Percentiles rank a stretch among this genome's conserved stretches.
phyloP scores from a whole-genome alignment of 2,329 filamentous ascomycete species.

The Ascochyta koolunga region DNA sequence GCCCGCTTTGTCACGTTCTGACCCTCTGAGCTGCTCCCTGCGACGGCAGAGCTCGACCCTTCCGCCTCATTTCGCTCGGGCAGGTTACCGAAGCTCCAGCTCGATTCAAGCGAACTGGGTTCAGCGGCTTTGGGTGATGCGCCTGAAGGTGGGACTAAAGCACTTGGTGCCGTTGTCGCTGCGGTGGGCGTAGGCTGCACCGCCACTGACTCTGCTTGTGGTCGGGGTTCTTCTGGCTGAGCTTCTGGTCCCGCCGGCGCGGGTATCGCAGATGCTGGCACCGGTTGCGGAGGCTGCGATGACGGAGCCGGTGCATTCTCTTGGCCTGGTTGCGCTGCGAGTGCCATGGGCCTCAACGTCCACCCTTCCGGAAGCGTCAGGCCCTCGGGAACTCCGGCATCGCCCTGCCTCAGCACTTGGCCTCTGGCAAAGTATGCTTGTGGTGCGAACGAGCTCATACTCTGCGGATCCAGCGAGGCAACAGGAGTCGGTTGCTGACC shows the following conservation, averaged over 20 bases:
- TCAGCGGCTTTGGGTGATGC: slow-evolving; percentile 35
- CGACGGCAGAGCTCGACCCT: slow-evolving; percentile 39
- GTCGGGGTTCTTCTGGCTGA: not conserved
- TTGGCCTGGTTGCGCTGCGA: slow-evolving; percentile 26
- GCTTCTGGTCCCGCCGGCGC: not conserved
- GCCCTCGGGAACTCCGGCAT: slow-evolving; percentile 43
- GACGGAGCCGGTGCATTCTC: slow-evolving; percentile 11
- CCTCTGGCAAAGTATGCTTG: slow-evolving; percentile 44
- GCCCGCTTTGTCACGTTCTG: slow-evolving; percentile 32
- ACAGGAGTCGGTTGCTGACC: slow-evolving; percentile 37
- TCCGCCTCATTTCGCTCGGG: slow-evolving; percentile 33
- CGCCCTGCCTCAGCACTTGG: slow-evolving; percentile 40
- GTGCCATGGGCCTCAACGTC: slow-evolving; percentile 43
- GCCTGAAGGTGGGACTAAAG: slow-evolving; percentile 11
- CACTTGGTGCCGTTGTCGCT: slow-evolving; percentile 4
- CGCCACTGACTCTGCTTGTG: not conserved
- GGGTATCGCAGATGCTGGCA: not conserved
- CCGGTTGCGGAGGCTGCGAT: slow-evolving; percentile 13
- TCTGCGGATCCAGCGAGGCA: slow-evolving; percentile 30
- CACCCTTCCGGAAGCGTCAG: slow-evolving; percentile 47
- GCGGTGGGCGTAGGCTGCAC: slow-evolving; percentile 4
- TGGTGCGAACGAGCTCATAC: slow-evolving; percentile 26
- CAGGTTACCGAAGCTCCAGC: slow-evolving; percentile 45
- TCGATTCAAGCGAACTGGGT: slow-evolving; percentile 42
- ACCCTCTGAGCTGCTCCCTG: slow-evolving; percentile 29